Evolutionary conservation across 306 rosid genomes (phyloP).

Genomic region (Cotoneaster glaucophyllus): DNA sequence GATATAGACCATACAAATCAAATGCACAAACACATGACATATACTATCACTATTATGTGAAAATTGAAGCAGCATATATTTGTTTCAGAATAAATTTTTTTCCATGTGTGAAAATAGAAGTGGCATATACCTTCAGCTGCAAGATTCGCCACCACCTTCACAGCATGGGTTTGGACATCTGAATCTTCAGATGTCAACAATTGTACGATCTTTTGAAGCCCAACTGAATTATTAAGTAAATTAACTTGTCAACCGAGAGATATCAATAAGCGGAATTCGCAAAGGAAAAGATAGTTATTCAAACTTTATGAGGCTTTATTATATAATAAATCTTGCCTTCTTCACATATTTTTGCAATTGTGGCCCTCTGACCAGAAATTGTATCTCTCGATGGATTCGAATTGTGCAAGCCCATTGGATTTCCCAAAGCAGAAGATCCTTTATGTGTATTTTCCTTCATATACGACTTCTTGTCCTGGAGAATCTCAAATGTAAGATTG

Average conservation of each 20-base stretch:
- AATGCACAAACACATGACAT: not conserved
- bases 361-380: conserved; percentile 44
- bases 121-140: conserved; percentile 61
- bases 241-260: conserved; percentile 10
- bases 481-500: conserved; percentile 1
- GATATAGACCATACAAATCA: not conserved
- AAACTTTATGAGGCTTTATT: not conserved
- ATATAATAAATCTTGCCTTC: conserved; percentile 42
- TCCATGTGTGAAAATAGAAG: not conserved
- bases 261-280: conserved; percentile 3
- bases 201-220: conserved; percentile 55
- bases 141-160: conserved; percentile 73
- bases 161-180: conserved; percentile 60
- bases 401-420: conserved; percentile 25
- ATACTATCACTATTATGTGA: not conserved
- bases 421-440: conserved; percentile 31
- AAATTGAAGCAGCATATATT: not conserved
- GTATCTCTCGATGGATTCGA: conserved; percentile 33
- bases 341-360: conserved; percentile 65
- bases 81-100: not conserved
- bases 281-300: not conserved
- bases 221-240: conserved; percentile 38
- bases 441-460: conserved; percentile 31
- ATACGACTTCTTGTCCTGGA: conserved; percentile 38
- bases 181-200: conserved; percentile 51